Percentiles rank a stretch among this genome's conserved stretches.
Conservation (phyloP, 805 yeast species). For the Ogataea naganishii region DNA sequence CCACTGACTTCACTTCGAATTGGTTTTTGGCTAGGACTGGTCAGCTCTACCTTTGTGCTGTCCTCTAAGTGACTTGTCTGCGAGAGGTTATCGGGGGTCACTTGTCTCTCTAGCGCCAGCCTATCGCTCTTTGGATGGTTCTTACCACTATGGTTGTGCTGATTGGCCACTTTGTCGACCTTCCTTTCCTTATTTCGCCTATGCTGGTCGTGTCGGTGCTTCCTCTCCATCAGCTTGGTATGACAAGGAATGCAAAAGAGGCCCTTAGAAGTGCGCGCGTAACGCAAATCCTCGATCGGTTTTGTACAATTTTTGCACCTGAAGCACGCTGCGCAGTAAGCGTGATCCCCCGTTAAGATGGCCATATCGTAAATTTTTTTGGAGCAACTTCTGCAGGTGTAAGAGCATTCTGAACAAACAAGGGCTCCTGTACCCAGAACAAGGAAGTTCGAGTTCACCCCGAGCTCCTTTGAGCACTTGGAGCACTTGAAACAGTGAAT, state of each 20-base stretch:
- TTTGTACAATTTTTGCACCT: constrained; percentile 81
- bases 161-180: background rate
- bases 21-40: no score
- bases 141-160: background rate
- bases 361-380: constrained; percentile 90
- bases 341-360: constrained; percentile 88
- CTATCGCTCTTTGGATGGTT: no score
- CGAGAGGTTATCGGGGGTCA: no score
- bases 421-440: constrained; percentile 90
- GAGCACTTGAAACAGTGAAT: constrained; percentile 87
- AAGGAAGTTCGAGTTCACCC: constrained; percentile 81
- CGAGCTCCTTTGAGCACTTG: constrained; percentile 67
- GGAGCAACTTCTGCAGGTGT: constrained; percentile 76
- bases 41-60: no score
- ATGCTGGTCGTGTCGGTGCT: constrained; percentile 51
- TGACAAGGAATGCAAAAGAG: constrained; percentile 91
- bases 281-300: constrained; percentile 78
- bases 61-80: no score
- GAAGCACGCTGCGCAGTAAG: constrained; percentile 87
- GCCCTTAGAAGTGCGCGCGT: constrained; percentile 90
- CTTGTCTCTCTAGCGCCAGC: no score
- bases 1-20: no score
- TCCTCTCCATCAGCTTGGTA: constrained; percentile 68
- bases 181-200: constrained; percentile 19
- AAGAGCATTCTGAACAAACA: constrained; percentile 89